Base-by-base conservation (phyloP, 495 filamentous ascomycete genomes). In the Xeromyces bisporus region DNA sequence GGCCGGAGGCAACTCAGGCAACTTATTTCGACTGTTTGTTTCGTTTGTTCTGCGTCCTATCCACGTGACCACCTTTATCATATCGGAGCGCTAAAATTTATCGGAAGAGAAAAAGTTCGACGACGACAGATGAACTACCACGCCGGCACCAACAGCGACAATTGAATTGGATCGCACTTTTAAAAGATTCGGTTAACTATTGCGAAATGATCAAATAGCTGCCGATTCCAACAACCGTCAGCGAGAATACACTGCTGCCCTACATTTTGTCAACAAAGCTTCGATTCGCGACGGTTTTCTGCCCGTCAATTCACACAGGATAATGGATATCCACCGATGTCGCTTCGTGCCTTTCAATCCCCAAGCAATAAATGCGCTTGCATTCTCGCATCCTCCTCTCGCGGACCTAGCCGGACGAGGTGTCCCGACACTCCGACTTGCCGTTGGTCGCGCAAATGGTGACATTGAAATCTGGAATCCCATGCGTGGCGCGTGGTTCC, bases 381-480 rank as follows among this genome's bases (percentile, higher is more conserved):
- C 85, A 34, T 96, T 99, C 54, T 92, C 91, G 0, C 83, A 93
- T 44, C 62, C 76, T 7, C 70, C 72, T 8, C 64, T 72, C 29
- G 64, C 65, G 15, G 58, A 60, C 29, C 47, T 55, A 31, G 45
- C 58, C 14, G 55, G 60, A 31, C 63, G 60, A 34, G 61, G 64
- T 34, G 62, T 71, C 3, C 50, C 57, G 17, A 76, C 66, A 38
- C 62, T 78, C 27, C 71, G 85, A 38, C 69, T 96, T 12, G 91
- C 89, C 8, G 67, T 99, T 41, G 89, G 89, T 30, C 76, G 89
- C 38, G 77, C 83, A 26, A 94, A 94, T 50, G 89, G 89, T 43
- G 82, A 93, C 45, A 89, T 99, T 42, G 89, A 96, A 56, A 85
- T 99, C 37, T 99, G 91, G 91, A 93, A 93, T 51, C 89, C 91